phyloP scores from a whole-genome alignment of 2,329 filamentous ascomycete species.

The Colletotrichum viniferum region DNA sequence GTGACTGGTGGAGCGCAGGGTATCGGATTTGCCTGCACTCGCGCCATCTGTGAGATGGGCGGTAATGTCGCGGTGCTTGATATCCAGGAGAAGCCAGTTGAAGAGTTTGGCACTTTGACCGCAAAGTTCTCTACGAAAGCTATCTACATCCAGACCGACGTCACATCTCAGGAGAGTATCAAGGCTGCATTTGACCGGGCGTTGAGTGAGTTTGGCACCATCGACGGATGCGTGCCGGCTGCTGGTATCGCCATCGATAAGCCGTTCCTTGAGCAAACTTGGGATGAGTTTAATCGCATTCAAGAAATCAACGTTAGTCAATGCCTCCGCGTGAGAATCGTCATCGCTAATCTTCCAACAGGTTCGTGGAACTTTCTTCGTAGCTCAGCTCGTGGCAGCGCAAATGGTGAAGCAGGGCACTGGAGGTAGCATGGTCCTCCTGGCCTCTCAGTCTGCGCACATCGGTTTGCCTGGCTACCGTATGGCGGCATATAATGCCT shows the following conservation, averaged over 20 bases:
- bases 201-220: conserved; percentile 27
- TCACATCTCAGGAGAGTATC: conserved; percentile 33
- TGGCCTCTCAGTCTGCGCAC: conserved; percentile 42
- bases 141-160: conserved; percentile 31
- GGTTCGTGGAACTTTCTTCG: conserved; percentile 47
- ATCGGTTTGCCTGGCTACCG: conserved; percentile 38
- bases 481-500: conserved; percentile 47
- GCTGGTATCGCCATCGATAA: conserved; percentile 48
- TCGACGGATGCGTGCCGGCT: conserved; percentile 36
- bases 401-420: conserved; percentile 43
- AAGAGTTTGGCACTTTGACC: conserved; percentile 29
- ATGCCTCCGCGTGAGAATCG: background rate
- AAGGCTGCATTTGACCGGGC: conserved; percentile 27
- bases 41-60: conserved; percentile 43
- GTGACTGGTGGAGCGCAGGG: conserved; percentile 42
- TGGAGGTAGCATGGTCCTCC: conserved; percentile 42
- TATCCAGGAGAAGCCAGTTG: conserved; percentile 32
- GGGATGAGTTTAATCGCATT: conserved; percentile 43
- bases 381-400: conserved; percentile 40
- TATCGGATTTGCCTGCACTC: conserved; percentile 40
- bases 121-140: background rate
- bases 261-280: conserved; percentile 47
- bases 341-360: conserved; percentile 11
- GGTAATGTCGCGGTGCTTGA: conserved; percentile 43
- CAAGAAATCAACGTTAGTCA: conserved; percentile 44